Evolutionary conservation across 2,329 filamentous ascomycete species (phyloP).

Genomic region (Talaromyces verruculosus): DNA sequence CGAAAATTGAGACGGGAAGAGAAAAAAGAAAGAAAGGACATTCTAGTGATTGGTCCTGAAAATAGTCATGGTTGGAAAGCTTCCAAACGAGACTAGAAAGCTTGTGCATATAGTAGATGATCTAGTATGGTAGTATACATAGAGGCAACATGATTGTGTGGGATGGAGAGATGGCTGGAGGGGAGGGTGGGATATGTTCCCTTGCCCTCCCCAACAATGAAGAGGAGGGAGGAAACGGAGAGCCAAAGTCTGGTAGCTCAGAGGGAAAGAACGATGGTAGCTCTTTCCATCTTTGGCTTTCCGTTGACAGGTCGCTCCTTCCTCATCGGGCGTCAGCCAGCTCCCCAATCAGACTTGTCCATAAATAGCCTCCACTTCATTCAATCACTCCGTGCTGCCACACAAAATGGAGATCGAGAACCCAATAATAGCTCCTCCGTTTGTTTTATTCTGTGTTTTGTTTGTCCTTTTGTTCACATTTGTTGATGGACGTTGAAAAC

Average conservation of each 20-base stretch:
- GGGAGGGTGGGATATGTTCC: background rate
- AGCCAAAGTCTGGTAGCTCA: background rate
- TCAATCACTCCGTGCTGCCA: background rate
- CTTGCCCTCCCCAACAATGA: background rate
- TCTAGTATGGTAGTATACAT: background rate
- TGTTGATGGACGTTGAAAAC: background rate
- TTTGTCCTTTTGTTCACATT: background rate
- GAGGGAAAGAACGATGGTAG: background rate
- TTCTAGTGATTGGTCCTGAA: background rate
- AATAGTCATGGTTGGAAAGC: background rate
- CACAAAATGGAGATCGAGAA: background rate
- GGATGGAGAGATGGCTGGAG: slow-evolving; percentile 27
- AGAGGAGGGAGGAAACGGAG: background rate
- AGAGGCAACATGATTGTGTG: slow-evolving; percentile 17
- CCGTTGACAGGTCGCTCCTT: slow-evolving; percentile 32
- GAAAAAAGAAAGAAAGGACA: background rate
- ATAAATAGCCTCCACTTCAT: background rate
- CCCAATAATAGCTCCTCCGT: background rate
- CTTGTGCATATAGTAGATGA: background rate
- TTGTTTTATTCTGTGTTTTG: background rate
- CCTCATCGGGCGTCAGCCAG: slow-evolving; percentile 28
- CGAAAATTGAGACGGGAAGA: background rate
- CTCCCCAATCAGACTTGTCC: slow-evolving; percentile 28
- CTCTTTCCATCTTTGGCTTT: background rate
- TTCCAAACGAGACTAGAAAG: background rate